These are phyloP conservation scores for Yamagishiella unicocca DNA, from an alignment of 139 green algal genomes.

Conservation along the genomic window DNA sequence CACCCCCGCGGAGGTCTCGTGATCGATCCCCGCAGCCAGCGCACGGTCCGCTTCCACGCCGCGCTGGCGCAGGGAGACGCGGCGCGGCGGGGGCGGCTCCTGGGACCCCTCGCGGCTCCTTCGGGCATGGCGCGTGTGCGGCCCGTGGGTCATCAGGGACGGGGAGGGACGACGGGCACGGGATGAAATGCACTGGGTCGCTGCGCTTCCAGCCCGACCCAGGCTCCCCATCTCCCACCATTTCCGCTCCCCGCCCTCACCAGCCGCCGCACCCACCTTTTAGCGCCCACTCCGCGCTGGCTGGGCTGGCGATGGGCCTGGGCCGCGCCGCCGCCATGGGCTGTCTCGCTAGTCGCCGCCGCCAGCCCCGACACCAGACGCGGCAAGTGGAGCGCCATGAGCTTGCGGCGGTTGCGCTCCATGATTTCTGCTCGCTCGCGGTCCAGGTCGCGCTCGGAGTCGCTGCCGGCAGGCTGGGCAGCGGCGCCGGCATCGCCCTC, in stretches of 20 bases:
- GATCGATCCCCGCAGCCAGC: conserved; percentile 24
- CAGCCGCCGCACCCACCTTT: not conserved
- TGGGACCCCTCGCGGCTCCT: not conserved
- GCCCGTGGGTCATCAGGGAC: not conserved
- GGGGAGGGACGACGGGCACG: not conserved
- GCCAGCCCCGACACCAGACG: not conserved
- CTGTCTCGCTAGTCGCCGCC: no score
- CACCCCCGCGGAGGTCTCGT: conserved; percentile 10
- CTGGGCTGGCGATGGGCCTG: not conserved
- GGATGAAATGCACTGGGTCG: not conserved
- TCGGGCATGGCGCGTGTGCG: no score
- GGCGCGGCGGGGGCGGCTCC: conserved; percentile 1
- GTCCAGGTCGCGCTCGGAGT: not conserved
- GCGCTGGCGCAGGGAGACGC: conserved; percentile 19
- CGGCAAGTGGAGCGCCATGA: conserved; percentile 31
- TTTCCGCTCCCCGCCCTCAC: not conserved
- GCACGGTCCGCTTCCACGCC: conserved; percentile 11
- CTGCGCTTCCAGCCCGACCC: not conserved
- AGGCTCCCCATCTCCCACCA: not conserved
- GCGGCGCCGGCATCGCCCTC: not conserved
- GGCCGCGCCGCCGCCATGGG: not conserved
- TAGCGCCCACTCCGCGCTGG: conserved; percentile 26
- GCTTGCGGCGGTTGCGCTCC: conserved; percentile 38
- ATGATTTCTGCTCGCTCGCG: conserved; percentile 4
- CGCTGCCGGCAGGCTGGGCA: not conserved